Conservation (phyloP, 768 basidiomycete species). For the Leccinellum albellum region DNA sequence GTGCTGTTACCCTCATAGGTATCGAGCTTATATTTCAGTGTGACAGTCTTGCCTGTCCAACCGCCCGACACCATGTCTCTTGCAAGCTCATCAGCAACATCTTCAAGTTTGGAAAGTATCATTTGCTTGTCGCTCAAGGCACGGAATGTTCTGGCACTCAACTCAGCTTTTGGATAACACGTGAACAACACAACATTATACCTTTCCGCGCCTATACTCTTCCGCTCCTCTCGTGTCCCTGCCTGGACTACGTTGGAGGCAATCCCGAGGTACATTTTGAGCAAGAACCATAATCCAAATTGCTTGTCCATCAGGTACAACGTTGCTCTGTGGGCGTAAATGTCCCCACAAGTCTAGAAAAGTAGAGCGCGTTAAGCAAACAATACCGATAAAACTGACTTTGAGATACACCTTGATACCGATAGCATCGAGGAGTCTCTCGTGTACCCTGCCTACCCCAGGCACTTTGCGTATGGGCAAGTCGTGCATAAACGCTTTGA, state of each 20-base stretch:
- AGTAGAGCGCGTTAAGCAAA: not conserved
- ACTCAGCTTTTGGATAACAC: not conserved
- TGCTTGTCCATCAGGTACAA: conserved; percentile 85
- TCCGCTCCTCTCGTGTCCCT: conserved; percentile 73
- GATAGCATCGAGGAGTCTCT: conserved; percentile 80
- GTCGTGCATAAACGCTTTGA: conserved; percentile 73
- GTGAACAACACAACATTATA: conserved; percentile 22
- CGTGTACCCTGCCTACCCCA: conserved; percentile 88
- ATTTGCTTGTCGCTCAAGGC: conserved; percentile 59
- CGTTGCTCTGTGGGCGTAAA: conserved; percentile 68
- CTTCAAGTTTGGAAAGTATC: conserved; percentile 73
- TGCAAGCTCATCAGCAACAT: conserved; percentile 78
- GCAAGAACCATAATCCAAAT: conserved; percentile 71
- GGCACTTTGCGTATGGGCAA: conserved; percentile 85
- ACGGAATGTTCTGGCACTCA: conserved; percentile 62
- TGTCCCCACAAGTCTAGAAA: conserved; percentile 82
- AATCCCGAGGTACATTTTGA: conserved; percentile 82
- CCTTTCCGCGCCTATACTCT: conserved; percentile 92
- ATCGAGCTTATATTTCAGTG: conserved; percentile 89
- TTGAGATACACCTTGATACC: conserved; percentile 61
- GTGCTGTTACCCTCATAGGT: conserved; percentile 67
- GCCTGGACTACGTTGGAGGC: conserved; percentile 80
- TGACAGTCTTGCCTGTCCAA: conserved; percentile 87
- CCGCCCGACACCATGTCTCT: conserved; percentile 73
- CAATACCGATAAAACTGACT: not conserved